Percentiles rank a stretch among this genome's conserved stretches.
Evolutionary conservation across 352 stramenopile genomes (phyloP).

Genomic region (Pseudoperonospora humuli): DNA sequence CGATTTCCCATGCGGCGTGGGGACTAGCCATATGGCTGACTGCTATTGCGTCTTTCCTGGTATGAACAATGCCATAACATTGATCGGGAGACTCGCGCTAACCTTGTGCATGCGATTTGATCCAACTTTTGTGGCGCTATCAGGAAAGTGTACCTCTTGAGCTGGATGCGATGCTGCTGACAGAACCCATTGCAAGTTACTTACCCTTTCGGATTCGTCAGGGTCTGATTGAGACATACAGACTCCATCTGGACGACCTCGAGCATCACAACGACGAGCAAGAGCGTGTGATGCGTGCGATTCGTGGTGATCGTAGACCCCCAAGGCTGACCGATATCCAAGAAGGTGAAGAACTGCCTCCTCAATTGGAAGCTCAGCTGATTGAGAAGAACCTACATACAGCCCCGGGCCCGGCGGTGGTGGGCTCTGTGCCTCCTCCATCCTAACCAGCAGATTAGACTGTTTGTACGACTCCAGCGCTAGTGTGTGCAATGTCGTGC

Average conservation of each 20-base stretch:
- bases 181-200: constrained; percentile 72
- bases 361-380: constrained; percentile 26
- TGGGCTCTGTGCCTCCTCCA: constrained; percentile 10
- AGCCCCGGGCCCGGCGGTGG: constrained; percentile 11
- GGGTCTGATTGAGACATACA: constrained; percentile 85
- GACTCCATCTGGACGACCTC: constrained; percentile 77
- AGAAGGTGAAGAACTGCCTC: constrained; percentile 25
- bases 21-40: constrained; percentile 82
- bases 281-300: constrained; percentile 73
- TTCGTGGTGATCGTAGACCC: constrained; percentile 50
- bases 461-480: neutral
- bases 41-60: constrained; percentile 77
- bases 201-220: constrained; percentile 81
- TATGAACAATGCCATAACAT: constrained; percentile 14
- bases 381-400: constrained; percentile 30
- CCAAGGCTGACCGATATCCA: constrained; percentile 21
- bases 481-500: neutral
- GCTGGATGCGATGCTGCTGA: constrained; percentile 77
- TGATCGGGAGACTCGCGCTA: neutral
- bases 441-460: constrained; percentile 5
- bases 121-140: neutral
- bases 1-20: constrained; percentile 73
- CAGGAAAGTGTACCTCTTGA: constrained; percentile 83
- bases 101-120: constrained; percentile 3
- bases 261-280: constrained; percentile 79